Percentiles rank a stretch among this genome's conserved stretches.
Evolutionary conservation across 352 stramenopile species (phyloP).

Genomic region (Globisporangium nodosum): DNA sequence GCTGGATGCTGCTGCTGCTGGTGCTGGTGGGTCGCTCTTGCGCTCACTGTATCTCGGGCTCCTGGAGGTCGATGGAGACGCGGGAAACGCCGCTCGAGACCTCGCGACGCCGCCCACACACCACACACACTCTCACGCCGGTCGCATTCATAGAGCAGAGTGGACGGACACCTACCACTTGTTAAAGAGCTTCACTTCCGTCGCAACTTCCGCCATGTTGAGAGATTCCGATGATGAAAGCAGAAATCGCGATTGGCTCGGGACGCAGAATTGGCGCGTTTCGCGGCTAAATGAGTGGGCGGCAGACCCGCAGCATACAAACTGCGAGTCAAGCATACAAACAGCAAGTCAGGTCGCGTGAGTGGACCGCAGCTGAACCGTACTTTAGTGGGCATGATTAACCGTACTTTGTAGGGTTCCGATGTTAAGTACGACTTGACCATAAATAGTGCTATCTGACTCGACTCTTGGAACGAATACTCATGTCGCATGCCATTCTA

Average conservation of each 20-base stretch:
- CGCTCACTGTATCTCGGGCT: background rate
- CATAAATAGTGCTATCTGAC: too few relatives aligned
- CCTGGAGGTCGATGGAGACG: background rate
- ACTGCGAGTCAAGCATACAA: conserved; percentile 57
- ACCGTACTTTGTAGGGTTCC: conserved; percentile 1
- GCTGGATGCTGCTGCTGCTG: background rate
- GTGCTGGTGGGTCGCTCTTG: background rate
- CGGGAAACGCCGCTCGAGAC: background rate
- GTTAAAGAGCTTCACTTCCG: conserved; percentile 94
- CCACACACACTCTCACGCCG: background rate
- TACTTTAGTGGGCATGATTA: background rate
- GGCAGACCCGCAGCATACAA: conserved; percentile 60
- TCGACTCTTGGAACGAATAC: too few relatives aligned
- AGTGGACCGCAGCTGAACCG: background rate
- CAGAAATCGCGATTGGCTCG: conserved; percentile 17
- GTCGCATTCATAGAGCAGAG: background rate
- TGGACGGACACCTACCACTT: conserved; percentile 76
- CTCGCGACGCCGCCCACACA: background rate
- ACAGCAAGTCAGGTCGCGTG: conserved; percentile 16
- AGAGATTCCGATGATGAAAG: conserved; percentile 87
- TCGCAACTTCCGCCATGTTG: conserved; percentile 90
- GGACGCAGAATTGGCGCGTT: conserved; percentile 1
- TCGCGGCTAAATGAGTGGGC: conserved; percentile 78
- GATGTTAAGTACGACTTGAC: too few relatives aligned
- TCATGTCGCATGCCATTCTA: too few relatives aligned